Percentiles rank a stretch among this genome's conserved stretches.
These are phyloP conservation scores for Candida mattraensis DNA, from an alignment of 805 yeast genomes.

Conservation along the genomic window DNA sequence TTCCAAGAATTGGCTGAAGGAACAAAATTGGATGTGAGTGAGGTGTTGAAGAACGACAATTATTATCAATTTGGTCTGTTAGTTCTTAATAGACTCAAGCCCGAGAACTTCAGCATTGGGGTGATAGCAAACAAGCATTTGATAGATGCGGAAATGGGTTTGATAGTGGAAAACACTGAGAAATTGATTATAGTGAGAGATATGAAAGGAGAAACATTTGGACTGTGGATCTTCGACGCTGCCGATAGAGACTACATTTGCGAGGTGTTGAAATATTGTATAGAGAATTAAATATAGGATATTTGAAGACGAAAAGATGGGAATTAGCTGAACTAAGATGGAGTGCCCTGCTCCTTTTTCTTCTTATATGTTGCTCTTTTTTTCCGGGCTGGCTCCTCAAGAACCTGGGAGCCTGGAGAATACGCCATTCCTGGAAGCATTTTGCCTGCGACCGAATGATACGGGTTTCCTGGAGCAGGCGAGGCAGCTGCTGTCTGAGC, in stretches of 20 bases:
- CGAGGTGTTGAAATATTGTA: conserved; percentile 37
- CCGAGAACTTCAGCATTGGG: conserved; percentile 73
- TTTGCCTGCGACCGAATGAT: conserved; percentile 30
- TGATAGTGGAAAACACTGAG: conserved; percentile 68
- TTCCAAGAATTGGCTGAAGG: conserved; percentile 6
- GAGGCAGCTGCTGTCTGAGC: conserved; percentile 22
- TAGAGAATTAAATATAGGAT: conserved; percentile 17
- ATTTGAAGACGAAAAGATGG: conserved; percentile 2
- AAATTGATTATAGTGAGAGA: conserved; percentile 70
- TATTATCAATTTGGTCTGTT: conserved; percentile 65
- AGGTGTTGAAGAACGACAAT: conserved; percentile 39
- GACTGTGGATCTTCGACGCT: conserved; percentile 74
- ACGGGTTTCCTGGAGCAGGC: conserved; percentile 14
- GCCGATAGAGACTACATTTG: conserved; percentile 62
- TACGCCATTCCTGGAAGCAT: conserved; percentile 31
- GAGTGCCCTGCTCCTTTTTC: conserved; percentile 16
- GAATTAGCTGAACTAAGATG: conserved; percentile 1
- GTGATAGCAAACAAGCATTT: conserved; percentile 53
- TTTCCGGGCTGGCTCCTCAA: conserved; percentile 30
- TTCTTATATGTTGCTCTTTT: conserved; percentile 30
- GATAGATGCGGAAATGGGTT: conserved; percentile 36
- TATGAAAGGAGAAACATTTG: conserved; percentile 67
- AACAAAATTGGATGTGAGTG: conserved; percentile 11
- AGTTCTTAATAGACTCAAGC: conserved; percentile 63
- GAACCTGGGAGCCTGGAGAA: too few species aligned